Conservation (phyloP, 768 basidiomycete species). For the Thelephora ganbajun region DNA sequence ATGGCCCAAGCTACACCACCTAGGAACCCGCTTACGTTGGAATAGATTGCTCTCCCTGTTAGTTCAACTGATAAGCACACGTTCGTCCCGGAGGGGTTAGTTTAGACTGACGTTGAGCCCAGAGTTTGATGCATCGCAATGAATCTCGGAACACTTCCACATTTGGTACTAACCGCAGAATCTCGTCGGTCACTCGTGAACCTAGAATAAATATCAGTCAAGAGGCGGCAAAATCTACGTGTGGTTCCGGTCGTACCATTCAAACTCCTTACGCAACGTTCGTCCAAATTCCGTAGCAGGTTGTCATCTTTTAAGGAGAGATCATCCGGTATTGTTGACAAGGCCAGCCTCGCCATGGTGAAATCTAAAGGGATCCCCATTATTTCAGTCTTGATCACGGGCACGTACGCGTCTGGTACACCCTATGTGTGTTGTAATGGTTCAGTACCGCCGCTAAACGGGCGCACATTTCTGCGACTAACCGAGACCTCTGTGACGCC, state of each 20-base stretch:
- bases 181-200: conserved; percentile 91
- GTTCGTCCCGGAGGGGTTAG: conserved; percentile 1
- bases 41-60: conserved; percentile 88
- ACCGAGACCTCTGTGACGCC: conserved; percentile 86
- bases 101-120: conserved; percentile 75
- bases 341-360: conserved; percentile 77
- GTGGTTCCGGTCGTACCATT: conserved; percentile 42
- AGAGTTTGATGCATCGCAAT: conserved; percentile 89
- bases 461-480: conserved; percentile 19
- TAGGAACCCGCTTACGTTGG: conserved; percentile 94
- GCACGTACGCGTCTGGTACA: conserved; percentile 94
- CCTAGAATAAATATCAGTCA: conserved; percentile 30
- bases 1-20: conserved; percentile 99
- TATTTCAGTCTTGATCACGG: conserved; percentile 86
- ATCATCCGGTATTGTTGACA: conserved; percentile 86
- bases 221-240: neutral
- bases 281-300: conserved; percentile 83
- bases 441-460: neutral
- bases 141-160: conserved; percentile 91
- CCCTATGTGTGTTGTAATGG: conserved; percentile 36
- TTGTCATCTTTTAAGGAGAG: conserved; percentile 84
- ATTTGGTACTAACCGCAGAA: conserved; percentile 87
- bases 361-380: conserved; percentile 90
- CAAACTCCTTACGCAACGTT: conserved; percentile 88
- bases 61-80: neutral